Percentiles rank a stretch among this genome's conserved stretches.
phyloP scores from a whole-genome alignment of 371 early-diverging fungal genomes.

The Mortierella sp. region DNA sequence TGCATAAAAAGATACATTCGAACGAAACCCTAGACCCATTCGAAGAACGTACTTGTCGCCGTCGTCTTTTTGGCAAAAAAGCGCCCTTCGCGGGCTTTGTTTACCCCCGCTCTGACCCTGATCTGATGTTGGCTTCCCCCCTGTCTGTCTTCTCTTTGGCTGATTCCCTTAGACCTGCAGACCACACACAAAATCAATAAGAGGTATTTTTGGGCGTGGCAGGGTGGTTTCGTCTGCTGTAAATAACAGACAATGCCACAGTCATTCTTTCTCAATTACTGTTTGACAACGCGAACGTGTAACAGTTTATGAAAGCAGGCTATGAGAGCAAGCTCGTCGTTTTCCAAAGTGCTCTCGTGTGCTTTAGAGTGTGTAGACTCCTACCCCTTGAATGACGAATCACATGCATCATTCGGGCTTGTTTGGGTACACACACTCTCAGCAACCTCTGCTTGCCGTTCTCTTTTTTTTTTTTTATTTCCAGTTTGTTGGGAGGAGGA shows the following conservation, averaged over 20 bases:
- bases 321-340: not conserved
- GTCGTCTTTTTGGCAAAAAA: not conserved
- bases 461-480: not conserved
- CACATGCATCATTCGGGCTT: conserved; percentile 3
- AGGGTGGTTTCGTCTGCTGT: not conserved
- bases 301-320: no score
- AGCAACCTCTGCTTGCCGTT: not conserved
- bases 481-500: not conserved
- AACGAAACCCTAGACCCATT: not conserved
- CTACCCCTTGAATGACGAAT: conserved; percentile 8
- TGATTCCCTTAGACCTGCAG: not conserved
- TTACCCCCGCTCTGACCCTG: not conserved
- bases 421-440: not conserved
- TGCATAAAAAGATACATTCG: not conserved
- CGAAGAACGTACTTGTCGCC: not conserved
- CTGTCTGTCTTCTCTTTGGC: not conserved
- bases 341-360: conserved; percentile 2
- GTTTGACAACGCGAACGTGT: not conserved
- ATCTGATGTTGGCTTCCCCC: not conserved
- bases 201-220: not conserved
- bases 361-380: not conserved
- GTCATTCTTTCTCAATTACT: not conserved
- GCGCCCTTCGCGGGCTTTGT: not conserved
- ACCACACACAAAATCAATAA: no score
- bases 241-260: not conserved